These are phyloP conservation scores for Licmophora abbreviata DNA, from an alignment of 108 stramenopile genomes.

Conservation along the genomic window DNA sequence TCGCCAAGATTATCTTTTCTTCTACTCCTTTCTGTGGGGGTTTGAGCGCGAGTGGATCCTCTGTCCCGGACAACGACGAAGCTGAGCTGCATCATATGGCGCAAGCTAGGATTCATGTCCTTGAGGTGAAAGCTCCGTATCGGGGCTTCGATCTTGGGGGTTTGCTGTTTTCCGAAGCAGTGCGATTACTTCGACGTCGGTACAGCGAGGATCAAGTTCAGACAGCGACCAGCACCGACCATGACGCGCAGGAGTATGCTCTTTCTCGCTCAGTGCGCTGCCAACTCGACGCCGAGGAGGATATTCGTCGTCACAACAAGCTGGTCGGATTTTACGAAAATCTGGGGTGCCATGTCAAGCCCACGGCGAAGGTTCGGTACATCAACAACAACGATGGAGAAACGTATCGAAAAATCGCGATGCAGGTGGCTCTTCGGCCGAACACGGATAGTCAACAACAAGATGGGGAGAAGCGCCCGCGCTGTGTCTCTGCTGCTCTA, in stretches of 20 bases:
- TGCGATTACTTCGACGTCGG: constrained; percentile 25
- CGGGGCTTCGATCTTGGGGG: constrained; percentile 58
- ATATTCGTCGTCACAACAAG: constrained; percentile 41
- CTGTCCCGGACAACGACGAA: neutral
- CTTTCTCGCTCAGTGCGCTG: constrained; percentile 9
- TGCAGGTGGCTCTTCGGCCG: constrained; percentile 22
- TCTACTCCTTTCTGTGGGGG: too few species aligned
- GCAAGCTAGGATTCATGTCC: constrained; percentile 48
- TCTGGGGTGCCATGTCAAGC: constrained; percentile 39
- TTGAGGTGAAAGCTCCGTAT: constrained; percentile 44
- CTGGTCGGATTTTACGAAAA: constrained; percentile 47
- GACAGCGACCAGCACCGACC: neutral
- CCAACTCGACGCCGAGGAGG: constrained; percentile 59
- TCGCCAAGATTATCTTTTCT: constrained; percentile 63
- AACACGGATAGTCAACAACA: neutral
- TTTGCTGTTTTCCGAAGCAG: constrained; percentile 40
- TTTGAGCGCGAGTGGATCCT: neutral
- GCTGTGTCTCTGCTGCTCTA: too few species aligned
- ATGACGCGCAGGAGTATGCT: too few species aligned
- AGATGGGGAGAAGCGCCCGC: too few species aligned
- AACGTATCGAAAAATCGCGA: constrained; percentile 56
- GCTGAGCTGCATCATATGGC: neutral
- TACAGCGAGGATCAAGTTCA: constrained; percentile 6
- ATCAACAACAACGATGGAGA: constrained; percentile 60
- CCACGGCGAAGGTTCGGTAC: constrained; percentile 36